Evolutionary conservation across 208 protist genomes (phyloP).

Genomic region (Trichomonas tenax): DNA sequence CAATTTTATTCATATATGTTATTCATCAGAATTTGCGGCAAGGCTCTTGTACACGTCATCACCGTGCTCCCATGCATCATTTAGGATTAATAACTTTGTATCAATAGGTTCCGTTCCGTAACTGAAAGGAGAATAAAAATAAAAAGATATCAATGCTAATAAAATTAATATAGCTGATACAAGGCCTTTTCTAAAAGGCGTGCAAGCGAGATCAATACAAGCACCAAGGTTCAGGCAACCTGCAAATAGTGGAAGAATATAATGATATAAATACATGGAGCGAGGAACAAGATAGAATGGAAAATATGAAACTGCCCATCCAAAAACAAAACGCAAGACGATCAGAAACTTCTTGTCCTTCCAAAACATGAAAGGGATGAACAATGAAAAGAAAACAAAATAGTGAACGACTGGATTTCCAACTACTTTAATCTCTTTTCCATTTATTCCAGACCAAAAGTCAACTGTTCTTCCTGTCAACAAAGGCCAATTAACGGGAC

Average conservation of each 20-base stretch:
- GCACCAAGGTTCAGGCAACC: not conserved
- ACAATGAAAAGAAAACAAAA: not conserved
- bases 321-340: not conserved
- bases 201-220: not conserved
- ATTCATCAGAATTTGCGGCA: too few species aligned
- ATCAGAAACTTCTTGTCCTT: not conserved
- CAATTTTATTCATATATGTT: too few species aligned
- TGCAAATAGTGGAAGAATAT: not conserved
- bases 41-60: not conserved
- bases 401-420: not conserved
- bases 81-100: not conserved
- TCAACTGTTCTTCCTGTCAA: not conserved
- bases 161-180: not conserved
- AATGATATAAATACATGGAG: not conserved
- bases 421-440: not conserved
- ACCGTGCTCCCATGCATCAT: not conserved
- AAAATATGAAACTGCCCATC: not conserved
- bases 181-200: not conserved
- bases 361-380: not conserved
- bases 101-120: not conserved
- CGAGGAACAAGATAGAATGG: not conserved
- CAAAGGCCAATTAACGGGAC: not conserved
- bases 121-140: not conserved
- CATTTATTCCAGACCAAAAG: not conserved
- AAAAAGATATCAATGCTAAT: not conserved